These are phyloP conservation scores for Eimeria falciformis DNA, from an alignment of 169 alveolate genomes.

Conservation along the genomic window DNA sequence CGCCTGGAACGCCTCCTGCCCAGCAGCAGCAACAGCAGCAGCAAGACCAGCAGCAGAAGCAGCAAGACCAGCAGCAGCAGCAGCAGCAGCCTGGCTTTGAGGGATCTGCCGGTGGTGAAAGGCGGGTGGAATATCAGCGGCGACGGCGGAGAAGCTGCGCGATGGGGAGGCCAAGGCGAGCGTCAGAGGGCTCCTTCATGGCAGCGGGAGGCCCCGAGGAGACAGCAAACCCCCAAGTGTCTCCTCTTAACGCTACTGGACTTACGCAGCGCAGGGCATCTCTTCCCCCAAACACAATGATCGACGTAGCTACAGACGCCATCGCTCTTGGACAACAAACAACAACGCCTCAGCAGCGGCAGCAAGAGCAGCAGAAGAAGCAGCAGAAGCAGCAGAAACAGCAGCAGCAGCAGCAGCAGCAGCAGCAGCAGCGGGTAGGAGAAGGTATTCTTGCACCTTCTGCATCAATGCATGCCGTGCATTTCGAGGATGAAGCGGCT, in stretches of 20 bases:
- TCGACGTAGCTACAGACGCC: background rate
- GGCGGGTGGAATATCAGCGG: constrained; percentile 15
- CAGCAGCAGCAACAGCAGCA: background rate
- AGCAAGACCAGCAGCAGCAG: no score
- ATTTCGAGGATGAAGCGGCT: no score
- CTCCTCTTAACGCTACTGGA: background rate
- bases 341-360: background rate
- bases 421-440: constrained; percentile 17
- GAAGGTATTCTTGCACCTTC: no score
- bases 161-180: background rate
- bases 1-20: no score
- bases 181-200: background rate
- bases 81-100: no score
- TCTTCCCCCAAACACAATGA: background rate
- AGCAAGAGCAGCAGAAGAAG: background rate
- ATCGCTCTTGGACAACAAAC: background rate
- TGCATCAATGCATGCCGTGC: no score
- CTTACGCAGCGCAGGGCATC: background rate
- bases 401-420: constrained; percentile 2
- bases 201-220: background rate
- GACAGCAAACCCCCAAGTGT: no score
- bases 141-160: background rate
- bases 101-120: background rate
- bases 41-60: background rate
- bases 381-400: background rate